Conservation (phyloP, 2,329 filamentous ascomycete genomes). For the Arachnomyces sp. region DNA sequence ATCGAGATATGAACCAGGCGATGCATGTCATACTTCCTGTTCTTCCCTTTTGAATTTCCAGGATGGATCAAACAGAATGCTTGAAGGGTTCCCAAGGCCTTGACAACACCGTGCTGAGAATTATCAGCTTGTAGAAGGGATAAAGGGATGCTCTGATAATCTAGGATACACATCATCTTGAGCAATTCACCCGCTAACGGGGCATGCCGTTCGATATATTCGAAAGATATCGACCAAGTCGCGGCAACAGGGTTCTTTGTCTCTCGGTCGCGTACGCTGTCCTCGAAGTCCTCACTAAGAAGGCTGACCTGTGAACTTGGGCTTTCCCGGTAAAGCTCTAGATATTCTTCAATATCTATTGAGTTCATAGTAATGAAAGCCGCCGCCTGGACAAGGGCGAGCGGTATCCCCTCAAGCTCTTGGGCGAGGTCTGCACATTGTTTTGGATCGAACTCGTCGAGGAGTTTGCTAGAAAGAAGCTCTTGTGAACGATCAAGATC, state of each 20-base stretch:
- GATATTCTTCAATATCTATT: too few relatives aligned
- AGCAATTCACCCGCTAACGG: slow-evolving; percentile 18
- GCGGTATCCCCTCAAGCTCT: slow-evolving; percentile 24
- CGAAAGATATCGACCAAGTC: slow-evolving; percentile 29
- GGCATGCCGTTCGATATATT: slow-evolving; percentile 16
- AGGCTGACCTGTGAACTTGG: too few relatives aligned
- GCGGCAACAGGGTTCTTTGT: slow-evolving; percentile 24
- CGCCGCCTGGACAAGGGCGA: slow-evolving; percentile 21
- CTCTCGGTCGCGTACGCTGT: slow-evolving; percentile 16
- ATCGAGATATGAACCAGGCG: slow-evolving; percentile 20
- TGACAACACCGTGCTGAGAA: too few relatives aligned
- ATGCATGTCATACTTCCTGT: slow-evolving; percentile 18
- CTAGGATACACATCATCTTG: slow-evolving; percentile 23
- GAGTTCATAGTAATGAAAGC: slow-evolving; percentile 15
- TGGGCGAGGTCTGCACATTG: slow-evolving; percentile 18
- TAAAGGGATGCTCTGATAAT: slow-evolving; percentile 19
- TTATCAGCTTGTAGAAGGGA: slow-evolving; percentile 7
- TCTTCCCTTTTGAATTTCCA: too few relatives aligned
- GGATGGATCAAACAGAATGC: too few relatives aligned
- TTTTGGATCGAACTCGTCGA: slow-evolving; percentile 7
- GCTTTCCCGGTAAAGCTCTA: too few relatives aligned
- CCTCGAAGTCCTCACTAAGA: slow-evolving; percentile 6
- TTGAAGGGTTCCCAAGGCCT: too few relatives aligned
- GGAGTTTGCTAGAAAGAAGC: slow-evolving; percentile 10
- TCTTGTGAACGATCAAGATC: too few relatives aligned